These are phyloP conservation scores for Euptelea pleiosperma DNA, from an alignment of 164 flowering plant genomes.

Conservation along the genomic window DNA sequence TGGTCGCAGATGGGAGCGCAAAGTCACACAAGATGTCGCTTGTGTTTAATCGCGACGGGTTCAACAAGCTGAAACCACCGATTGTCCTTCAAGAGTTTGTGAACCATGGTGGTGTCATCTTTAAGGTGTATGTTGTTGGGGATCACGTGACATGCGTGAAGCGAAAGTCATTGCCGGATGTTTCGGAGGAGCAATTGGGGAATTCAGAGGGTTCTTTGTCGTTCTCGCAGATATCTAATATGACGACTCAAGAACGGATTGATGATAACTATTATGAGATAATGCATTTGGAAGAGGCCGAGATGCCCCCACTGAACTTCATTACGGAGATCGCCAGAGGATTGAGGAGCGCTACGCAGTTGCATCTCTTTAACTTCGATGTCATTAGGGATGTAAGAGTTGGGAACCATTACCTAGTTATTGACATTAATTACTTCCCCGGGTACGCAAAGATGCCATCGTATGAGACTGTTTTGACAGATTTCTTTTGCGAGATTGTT, in stretches of 20 bases:
- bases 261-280: conserved; percentile 40
- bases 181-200: conserved; percentile 55
- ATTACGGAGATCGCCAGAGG: conserved; percentile 52
- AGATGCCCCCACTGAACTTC: conserved; percentile 65
- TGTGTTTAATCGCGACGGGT: conserved; percentile 50
- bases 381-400: conserved; percentile 63
- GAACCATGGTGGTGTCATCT: conserved; percentile 86
- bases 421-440: conserved; percentile 84
- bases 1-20: conserved; percentile 82
- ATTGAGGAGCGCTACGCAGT: conserved; percentile 39
- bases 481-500: conserved; percentile 56
- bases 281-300: conserved; percentile 51
- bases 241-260: conserved; percentile 31
- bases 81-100: conserved; percentile 81
- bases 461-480: conserved; percentile 67
- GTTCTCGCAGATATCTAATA: conserved; percentile 77
- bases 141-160: conserved; percentile 67
- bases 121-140: conserved; percentile 84
- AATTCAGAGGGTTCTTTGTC: conserved; percentile 44
- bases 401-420: conserved; percentile 62
- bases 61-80: conserved; percentile 56
- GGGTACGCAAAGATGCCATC: conserved; percentile 84
- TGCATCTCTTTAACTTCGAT: conserved; percentile 78
- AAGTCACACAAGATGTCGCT: conserved; percentile 80
- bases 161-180: conserved; percentile 74